phyloP scores from a whole-genome alignment of 1,139 yeast genomes.

The Casaregolazyma lundiana region DNA sequence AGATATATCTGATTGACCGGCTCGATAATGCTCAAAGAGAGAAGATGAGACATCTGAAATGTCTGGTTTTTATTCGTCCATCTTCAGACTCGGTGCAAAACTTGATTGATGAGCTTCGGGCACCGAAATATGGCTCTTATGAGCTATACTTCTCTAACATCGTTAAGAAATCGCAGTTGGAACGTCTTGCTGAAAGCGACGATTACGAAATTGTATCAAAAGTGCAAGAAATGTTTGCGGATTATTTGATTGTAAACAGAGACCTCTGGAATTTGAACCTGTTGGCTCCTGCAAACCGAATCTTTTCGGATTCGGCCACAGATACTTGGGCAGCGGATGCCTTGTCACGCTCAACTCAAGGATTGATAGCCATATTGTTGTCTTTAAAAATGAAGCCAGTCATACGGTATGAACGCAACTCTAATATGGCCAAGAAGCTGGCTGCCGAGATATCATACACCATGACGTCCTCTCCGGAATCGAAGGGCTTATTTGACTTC shows the following conservation, averaged over 20 bases:
- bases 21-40: slow-evolving; percentile 62
- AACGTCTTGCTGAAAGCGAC: slow-evolving; percentile 84
- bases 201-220: slow-evolving; percentile 72
- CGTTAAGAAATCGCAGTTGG: slow-evolving; percentile 70
- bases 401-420: slow-evolving; percentile 68
- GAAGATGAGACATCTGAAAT: slow-evolving; percentile 75
- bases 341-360: slow-evolving; percentile 47
- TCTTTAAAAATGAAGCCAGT: slow-evolving; percentile 74
- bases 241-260: slow-evolving; percentile 67
- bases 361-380: slow-evolving; percentile 60
- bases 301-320: slow-evolving; percentile 28
- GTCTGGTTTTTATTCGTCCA: slow-evolving; percentile 78
- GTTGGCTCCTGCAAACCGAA: slow-evolving; percentile 22
- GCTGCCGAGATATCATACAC: slow-evolving; percentile 55
- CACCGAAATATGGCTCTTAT: slow-evolving; percentile 77
- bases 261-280: slow-evolving; percentile 55
- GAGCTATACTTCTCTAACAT: slow-evolving; percentile 72
- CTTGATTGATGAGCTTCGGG: slow-evolving; percentile 59
- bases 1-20: slow-evolving; percentile 74
- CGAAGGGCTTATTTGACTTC: slow-evolving; percentile 61
- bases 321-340: slow-evolving; percentile 46
- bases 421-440: slow-evolving; percentile 56
- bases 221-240: slow-evolving; percentile 81
- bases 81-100: slow-evolving; percentile 56
- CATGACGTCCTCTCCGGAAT: slow-evolving; percentile 30